phyloP scores from a whole-genome alignment of 2,329 filamentous ascomycete species.

The Chaetomiaceae sp. region DNA sequence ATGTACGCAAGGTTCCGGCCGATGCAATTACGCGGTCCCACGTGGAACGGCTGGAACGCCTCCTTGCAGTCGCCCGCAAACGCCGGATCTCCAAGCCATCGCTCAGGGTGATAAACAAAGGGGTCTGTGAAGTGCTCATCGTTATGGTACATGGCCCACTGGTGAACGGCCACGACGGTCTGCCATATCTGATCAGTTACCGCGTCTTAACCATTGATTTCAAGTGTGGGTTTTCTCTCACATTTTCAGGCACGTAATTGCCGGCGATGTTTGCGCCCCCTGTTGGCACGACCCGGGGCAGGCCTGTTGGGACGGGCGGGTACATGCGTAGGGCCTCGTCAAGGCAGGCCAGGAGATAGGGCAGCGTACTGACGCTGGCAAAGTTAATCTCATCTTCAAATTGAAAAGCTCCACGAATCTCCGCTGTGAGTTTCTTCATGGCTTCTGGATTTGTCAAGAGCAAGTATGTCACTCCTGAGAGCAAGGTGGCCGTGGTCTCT shows the following conservation, averaged over 20 bases:
- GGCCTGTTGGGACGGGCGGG: constrained; percentile 30
- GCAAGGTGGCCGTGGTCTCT: constrained; percentile 47
- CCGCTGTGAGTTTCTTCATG: constrained; percentile 36
- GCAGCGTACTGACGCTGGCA: constrained; percentile 27
- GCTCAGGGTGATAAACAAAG: constrained; percentile 43
- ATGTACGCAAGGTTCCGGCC: constrained; percentile 48
- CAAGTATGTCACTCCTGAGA: constrained; percentile 38
- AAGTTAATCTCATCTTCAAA: constrained; percentile 33
- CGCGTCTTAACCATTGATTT: too few species aligned
- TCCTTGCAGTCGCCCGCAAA: constrained; percentile 41
- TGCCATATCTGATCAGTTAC: constrained; percentile 20
- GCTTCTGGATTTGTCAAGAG: constrained; percentile 37
- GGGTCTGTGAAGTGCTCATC: constrained; percentile 43
- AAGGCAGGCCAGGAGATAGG: constrained; percentile 34
- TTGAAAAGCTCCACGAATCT: constrained; percentile 40
- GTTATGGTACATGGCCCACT: constrained; percentile 43
- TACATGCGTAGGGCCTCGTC: constrained; percentile 36
- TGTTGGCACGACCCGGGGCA: constrained; percentile 31
- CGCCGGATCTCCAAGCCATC: constrained; percentile 39
- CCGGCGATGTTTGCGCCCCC: constrained; percentile 34
- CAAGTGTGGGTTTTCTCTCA: constrained; percentile 14
- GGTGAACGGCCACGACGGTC: constrained; percentile 41
- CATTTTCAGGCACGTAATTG: constrained; percentile 32
- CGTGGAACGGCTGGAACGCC: constrained; percentile 44
- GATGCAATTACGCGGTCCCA: constrained; percentile 48